These are phyloP conservation scores for Colletotrichum sojae DNA, from an alignment of 2,329 filamentous ascomycete species.

Conservation along the genomic window DNA sequence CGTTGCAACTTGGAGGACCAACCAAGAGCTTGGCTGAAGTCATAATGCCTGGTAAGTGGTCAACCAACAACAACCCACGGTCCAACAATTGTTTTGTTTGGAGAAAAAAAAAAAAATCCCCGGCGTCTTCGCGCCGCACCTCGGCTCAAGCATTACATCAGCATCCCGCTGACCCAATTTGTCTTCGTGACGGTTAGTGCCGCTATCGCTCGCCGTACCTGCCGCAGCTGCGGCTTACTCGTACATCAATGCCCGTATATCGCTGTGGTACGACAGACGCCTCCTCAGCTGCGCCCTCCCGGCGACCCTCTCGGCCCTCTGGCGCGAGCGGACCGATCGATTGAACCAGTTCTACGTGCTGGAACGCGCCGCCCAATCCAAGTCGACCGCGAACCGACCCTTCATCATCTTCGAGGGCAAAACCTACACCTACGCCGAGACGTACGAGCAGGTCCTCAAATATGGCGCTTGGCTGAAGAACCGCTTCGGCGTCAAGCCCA, in stretches of 20 bases:
- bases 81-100: background rate
- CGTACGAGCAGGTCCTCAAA: constrained; percentile 78
- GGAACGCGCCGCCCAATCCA: constrained; percentile 73
- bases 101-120: background rate
- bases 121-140: background rate
- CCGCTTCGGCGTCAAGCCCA: constrained; percentile 73
- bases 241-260: constrained; percentile 82
- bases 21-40: background rate
- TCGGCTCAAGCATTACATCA: background rate
- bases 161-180: constrained; percentile 25
- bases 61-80: background rate
- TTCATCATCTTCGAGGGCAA: constrained; percentile 79
- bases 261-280: constrained; percentile 75
- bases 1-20: background rate
- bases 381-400: constrained; percentile 64
- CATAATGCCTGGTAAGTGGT: constrained; percentile 36
- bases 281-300: constrained; percentile 70
- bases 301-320: constrained; percentile 57
- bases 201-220: constrained; percentile 68
- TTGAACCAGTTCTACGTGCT: constrained; percentile 83
- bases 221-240: constrained; percentile 77
- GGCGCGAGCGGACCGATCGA: constrained; percentile 70
- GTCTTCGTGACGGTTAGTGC: constrained; percentile 55
- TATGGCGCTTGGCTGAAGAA: constrained; percentile 83
- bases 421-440: constrained; percentile 81